phyloP scores from a whole-genome alignment of 2,329 filamentous ascomycete species.

The Sporothrix brasiliensis region DNA sequence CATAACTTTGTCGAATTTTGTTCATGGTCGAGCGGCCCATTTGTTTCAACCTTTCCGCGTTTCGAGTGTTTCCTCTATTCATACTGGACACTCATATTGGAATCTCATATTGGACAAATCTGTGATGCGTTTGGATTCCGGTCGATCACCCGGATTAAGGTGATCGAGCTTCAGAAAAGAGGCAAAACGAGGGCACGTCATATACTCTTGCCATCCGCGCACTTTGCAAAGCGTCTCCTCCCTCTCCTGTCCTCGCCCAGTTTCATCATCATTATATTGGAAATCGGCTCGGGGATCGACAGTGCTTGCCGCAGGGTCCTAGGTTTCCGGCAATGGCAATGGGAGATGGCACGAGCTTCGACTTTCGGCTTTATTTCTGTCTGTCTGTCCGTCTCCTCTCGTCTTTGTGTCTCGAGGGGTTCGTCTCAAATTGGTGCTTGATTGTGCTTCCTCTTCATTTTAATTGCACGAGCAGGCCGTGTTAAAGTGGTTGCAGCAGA shows the following conservation, averaged over 20 bases:
- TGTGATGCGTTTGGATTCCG: conserved; percentile 8
- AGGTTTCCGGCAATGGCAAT: background rate
- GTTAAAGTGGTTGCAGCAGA: conserved; percentile 9
- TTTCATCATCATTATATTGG: background rate
- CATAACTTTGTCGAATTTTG: background rate
- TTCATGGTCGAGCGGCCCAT: background rate
- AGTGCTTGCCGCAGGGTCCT: conserved; percentile 22
- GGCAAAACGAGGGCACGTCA: background rate
- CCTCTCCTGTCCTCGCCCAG: background rate
- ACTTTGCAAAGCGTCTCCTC: no score
- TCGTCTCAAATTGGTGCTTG: background rate
- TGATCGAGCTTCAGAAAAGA: background rate
- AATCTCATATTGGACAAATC: background rate
- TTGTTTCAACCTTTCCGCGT: conserved; percentile 17
- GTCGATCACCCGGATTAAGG: conserved; percentile 22
- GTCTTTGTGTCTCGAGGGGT: background rate
- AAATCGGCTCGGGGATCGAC: conserved; percentile 10
- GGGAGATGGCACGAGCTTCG: background rate
- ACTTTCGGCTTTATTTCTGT: background rate
- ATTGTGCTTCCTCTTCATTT: background rate
- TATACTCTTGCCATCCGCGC: no score
- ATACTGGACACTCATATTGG: no score
- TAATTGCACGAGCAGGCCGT: background rate
- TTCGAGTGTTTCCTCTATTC: background rate
- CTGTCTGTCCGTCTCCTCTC: background rate